Evolutionary conservation across 1,139 yeast genomes (phyloP).

Genomic region (Taphrina betulina): DNA sequence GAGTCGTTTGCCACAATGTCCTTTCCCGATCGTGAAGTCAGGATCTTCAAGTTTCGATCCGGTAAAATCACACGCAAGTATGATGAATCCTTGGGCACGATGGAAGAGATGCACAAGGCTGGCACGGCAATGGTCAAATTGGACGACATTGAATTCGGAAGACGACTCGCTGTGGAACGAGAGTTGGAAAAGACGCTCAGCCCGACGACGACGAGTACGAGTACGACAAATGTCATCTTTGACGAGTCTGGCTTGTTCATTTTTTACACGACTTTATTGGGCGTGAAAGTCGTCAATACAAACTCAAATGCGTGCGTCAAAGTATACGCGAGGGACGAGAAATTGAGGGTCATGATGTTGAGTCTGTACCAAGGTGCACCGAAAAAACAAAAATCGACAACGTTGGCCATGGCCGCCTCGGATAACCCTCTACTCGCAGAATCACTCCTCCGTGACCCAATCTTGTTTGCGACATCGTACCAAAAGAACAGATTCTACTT

Average conservation of each 20-base stretch:
- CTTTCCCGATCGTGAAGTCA: slow-evolving; percentile 45
- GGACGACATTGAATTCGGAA: slow-evolving; percentile 43
- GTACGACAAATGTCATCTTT: slow-evolving; percentile 40
- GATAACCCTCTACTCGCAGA: slow-evolving; percentile 47
- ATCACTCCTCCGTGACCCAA: slow-evolving; percentile 45
- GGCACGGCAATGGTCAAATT: slow-evolving; percentile 40
- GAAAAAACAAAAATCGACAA: slow-evolving; percentile 40
- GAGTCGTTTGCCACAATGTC: slow-evolving; percentile 43
- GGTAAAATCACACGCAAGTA: slow-evolving; percentile 47
- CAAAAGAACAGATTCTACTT: slow-evolving; percentile 45
- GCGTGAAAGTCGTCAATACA: slow-evolving; percentile 47
- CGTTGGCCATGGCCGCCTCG: slow-evolving; percentile 48
- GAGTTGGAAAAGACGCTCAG: slow-evolving; percentile 40
- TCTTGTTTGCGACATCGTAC: slow-evolving; percentile 46
- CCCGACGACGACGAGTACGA: background rate
- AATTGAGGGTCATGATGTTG: slow-evolving; percentile 42
- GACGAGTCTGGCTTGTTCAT: slow-evolving; percentile 47
- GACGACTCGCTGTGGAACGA: slow-evolving; percentile 43
- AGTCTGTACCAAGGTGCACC: slow-evolving; percentile 45
- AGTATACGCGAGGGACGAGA: slow-evolving; percentile 46
- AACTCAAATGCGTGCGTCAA: slow-evolving; percentile 43
- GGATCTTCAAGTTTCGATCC: slow-evolving; percentile 45
- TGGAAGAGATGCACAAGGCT: slow-evolving; percentile 42
- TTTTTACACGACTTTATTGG: slow-evolving; percentile 45
- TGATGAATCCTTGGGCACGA: slow-evolving; percentile 44